Percentiles rank a stretch among this genome's conserved stretches.
phyloP scores from a whole-genome alignment of 768 basidiomycete species.

The Calocybe cyanea region DNA sequence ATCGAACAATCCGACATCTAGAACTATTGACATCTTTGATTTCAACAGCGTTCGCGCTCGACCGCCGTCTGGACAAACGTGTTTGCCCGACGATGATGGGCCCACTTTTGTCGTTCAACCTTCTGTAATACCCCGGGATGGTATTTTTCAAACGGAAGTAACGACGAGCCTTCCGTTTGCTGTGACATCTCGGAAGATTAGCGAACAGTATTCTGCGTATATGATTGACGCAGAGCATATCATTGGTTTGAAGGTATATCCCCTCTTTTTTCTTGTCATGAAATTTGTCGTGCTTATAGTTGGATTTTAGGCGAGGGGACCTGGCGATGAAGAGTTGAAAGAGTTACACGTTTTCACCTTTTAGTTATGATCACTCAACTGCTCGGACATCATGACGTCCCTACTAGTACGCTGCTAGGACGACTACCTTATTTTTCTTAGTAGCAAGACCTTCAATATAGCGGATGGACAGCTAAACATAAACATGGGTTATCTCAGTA shows the following conservation, averaged over 20 bases:
- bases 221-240: constrained; percentile 22
- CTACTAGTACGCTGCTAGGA: too few species aligned
- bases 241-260: constrained; percentile 18
- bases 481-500: too few species aligned
- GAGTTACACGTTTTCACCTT: constrained; percentile 15
- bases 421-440: too few species aligned
- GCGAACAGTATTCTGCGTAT: constrained; percentile 12
- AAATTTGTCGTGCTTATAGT: neutral
- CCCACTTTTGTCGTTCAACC: neutral
- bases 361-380: too few species aligned
- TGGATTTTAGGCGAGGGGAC: too few species aligned
- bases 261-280: neutral
- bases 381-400: too few species aligned
- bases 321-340: constrained; percentile 12
- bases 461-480: too few species aligned
- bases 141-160: constrained; percentile 12
- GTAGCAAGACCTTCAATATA: too few species aligned
- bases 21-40: constrained; percentile 13
- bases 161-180: constrained; percentile 13
- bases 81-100: neutral
- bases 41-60: constrained; percentile 10
- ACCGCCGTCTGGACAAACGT: neutral
- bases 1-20: neutral
- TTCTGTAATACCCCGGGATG: constrained; percentile 1
- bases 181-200: neutral